A percentile compares a stretch with the other conserved stretches of the same genome.
These are phyloP conservation scores for Litsea cubeba DNA, from an alignment of 164 flowering plant genomes.

Conservation along the genomic window DNA sequence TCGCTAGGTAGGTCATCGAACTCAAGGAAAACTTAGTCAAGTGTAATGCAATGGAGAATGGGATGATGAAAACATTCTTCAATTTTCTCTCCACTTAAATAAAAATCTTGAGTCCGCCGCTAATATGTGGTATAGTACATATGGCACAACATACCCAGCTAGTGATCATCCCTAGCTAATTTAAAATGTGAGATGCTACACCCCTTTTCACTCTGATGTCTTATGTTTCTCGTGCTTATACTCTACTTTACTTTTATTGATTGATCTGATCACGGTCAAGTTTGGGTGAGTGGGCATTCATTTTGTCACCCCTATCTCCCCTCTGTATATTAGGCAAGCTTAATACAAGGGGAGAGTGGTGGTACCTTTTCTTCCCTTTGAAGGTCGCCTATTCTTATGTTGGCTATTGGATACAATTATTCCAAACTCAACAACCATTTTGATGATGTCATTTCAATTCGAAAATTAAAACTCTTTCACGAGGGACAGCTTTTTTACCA, in stretches of 20 bases:
- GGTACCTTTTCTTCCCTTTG: neutral
- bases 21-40: too few species aligned
- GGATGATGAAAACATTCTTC: too few species aligned
- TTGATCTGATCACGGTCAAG: neutral
- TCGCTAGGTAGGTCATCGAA: too few species aligned
- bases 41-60: too few species aligned
- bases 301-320: too few species aligned
- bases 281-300: too few species aligned
- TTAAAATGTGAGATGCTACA: neutral
- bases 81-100: too few species aligned
- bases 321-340: neutral
- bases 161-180: too few species aligned
- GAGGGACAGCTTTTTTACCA: neutral
- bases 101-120: too few species aligned
- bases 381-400: neutral
- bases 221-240: neutral
- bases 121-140: too few species aligned
- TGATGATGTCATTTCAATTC: neutral
- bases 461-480: neutral
- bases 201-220: neutral
- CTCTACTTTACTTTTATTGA: neutral
- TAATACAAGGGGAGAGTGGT: neutral
- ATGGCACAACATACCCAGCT: too few species aligned
- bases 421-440: neutral
- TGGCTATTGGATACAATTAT: neutral